Percentiles rank a stretch among this genome's conserved stretches.
Conservation (phyloP, 495 filamentous ascomycete species). For the Penicillium pancosmium region DNA sequence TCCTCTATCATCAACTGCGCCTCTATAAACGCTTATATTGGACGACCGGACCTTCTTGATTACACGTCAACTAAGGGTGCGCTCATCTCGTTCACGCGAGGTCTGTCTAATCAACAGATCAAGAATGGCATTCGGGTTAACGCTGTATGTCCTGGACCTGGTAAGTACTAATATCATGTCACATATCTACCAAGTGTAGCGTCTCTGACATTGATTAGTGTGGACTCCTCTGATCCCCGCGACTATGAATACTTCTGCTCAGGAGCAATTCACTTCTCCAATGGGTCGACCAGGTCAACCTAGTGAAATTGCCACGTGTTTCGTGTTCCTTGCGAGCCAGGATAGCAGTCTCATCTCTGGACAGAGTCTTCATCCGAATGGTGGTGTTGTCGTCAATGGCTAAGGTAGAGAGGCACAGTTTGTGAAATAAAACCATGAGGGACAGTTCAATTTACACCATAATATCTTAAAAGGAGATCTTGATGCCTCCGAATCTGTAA, state of each 20-base stretch:
- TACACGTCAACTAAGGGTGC: conserved; percentile 85
- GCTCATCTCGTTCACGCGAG: conserved; percentile 78
- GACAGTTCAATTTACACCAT: too few species aligned
- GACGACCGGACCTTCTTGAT: conserved; percentile 80
- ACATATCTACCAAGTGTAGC: neutral
- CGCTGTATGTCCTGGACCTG: conserved; percentile 67
- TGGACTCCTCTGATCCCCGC: conserved; percentile 82
- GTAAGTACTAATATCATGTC: conserved; percentile 3
- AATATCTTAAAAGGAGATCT: too few species aligned
- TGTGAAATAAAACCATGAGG: too few species aligned
- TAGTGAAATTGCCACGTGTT: conserved; percentile 77
- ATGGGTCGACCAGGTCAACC: conserved; percentile 81
- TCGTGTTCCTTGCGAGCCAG: conserved; percentile 75
- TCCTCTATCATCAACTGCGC: conserved; percentile 83
- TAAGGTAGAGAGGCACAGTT: conserved; percentile 24
- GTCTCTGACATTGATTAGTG: conserved; percentile 38
- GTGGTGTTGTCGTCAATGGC: conserved; percentile 63
- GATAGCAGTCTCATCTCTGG: conserved; percentile 69
- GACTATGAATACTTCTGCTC: conserved; percentile 69
- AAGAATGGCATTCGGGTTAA: conserved; percentile 78
- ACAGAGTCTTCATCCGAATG: conserved; percentile 66
- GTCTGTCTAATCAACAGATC: conserved; percentile 73
- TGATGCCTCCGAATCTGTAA: too few species aligned
- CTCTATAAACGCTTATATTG: conserved; percentile 79
- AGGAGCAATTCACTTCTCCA: conserved; percentile 70